Conservation (phyloP, 306 rosid genomes). For the Phaseolus lunatus region DNA sequence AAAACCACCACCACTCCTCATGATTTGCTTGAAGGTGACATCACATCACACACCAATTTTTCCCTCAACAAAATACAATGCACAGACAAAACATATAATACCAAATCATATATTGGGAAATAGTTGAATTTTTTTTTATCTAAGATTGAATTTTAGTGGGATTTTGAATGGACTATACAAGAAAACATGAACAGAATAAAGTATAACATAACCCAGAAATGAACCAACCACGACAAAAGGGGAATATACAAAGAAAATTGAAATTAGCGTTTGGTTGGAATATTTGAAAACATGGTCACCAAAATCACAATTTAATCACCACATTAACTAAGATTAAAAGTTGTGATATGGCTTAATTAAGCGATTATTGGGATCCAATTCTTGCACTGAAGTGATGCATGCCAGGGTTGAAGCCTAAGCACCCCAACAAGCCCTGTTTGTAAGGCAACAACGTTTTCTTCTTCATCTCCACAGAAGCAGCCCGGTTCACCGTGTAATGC, state of each 20-base stretch:
- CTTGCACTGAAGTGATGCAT: conserved; percentile 59
- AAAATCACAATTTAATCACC: neutral
- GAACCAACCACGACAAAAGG: neutral
- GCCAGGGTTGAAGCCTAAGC: conserved; percentile 76
- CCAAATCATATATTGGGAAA: too few species aligned
- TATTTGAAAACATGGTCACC: neutral
- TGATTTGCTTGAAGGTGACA: neutral
- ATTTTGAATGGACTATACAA: too few species aligned
- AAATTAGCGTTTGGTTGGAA: neutral
- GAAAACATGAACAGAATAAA: neutral
- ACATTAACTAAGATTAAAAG: neutral
- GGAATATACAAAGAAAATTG: neutral
- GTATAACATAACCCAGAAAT: neutral
- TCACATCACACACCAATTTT: neutral
- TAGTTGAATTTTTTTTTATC: too few species aligned
- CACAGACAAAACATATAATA: neutral
- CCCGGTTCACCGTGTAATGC: conserved; percentile 88
- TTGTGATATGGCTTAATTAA: conserved; percentile 40
- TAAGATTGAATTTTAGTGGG: too few species aligned
- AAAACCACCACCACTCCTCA: neutral
- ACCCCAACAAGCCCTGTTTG: conserved; percentile 84
- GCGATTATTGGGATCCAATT: conserved; percentile 44
- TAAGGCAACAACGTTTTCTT: conserved; percentile 90
- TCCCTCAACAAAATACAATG: neutral
- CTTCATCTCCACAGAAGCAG: conserved; percentile 87